phyloP scores from a whole-genome alignment of 2,329 filamentous ascomycete genomes.

The Penicillium sp. region DNA sequence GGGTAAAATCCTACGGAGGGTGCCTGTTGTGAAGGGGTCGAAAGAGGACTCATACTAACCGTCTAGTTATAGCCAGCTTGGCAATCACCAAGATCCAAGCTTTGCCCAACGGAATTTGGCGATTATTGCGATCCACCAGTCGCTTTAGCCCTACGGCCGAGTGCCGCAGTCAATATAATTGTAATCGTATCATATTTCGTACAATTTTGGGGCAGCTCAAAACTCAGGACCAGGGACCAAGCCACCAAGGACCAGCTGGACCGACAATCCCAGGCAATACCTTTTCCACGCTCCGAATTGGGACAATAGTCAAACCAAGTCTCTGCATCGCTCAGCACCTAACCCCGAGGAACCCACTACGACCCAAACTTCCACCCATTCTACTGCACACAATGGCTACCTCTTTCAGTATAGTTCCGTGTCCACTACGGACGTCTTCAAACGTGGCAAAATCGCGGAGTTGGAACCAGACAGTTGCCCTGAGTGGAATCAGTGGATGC shows the following conservation, averaged over 20 bases:
- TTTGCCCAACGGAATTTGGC: slow-evolving; percentile 18
- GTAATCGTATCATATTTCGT: background rate
- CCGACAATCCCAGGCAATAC: background rate
- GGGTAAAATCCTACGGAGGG: background rate
- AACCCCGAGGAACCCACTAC: background rate
- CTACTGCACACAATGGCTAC: background rate
- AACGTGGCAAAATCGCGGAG: slow-evolving; percentile 27
- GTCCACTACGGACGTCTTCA: slow-evolving; percentile 14
- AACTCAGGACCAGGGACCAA: background rate
- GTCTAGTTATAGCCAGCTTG: slow-evolving; percentile 8
- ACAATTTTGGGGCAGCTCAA: background rate
- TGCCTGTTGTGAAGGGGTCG: slow-evolving; percentile 4
- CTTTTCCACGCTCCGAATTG: background rate
- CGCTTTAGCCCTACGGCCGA: slow-evolving; percentile 11
- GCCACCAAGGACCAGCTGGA: background rate
- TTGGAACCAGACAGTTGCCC: background rate
- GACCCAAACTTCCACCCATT: background rate
- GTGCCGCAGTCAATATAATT: background rate
- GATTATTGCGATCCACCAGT: slow-evolving; percentile 24
- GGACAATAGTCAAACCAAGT: background rate
- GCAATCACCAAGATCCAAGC: slow-evolving; percentile 17
- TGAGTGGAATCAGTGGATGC: background rate
- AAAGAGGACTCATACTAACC: slow-evolving; percentile 1
- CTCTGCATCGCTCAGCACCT: background rate
- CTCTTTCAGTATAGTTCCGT: slow-evolving; percentile 9